Conservation (phyloP, 2,329 filamentous ascomycete genomes). For the Neonectria faginata region DNA sequence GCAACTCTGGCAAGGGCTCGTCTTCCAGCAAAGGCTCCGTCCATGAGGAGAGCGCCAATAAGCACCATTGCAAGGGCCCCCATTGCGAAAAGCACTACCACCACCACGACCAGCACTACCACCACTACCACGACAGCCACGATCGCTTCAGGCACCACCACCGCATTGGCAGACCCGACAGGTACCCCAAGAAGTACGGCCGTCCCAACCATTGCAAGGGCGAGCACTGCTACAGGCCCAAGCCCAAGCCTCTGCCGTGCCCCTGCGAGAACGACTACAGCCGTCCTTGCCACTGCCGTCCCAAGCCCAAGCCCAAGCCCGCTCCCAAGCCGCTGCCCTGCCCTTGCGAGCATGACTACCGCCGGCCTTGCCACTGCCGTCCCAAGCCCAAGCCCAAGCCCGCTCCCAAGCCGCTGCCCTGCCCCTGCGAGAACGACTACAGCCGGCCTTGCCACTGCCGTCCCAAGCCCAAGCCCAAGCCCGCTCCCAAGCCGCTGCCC, state of each 20-base stretch:
- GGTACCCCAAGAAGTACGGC: slow-evolving; percentile 28
- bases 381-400: background rate
- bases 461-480: background rate
- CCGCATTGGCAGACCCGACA: slow-evolving; percentile 26
- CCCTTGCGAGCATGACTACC: background rate
- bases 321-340: background rate
- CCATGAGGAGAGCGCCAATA: background rate
- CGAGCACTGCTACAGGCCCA: slow-evolving; percentile 11
- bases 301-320: background rate
- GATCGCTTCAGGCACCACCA: slow-evolving; percentile 2
- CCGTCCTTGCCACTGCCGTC: slow-evolving; percentile 13
- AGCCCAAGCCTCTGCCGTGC: slow-evolving; percentile 32
- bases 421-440: background rate
- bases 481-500: background rate
- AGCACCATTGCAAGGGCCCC: background rate
- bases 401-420: background rate
- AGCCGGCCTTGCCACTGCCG: slow-evolving; percentile 5
- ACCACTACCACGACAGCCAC: background rate
- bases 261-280: slow-evolving; percentile 24
- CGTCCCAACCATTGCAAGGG: slow-evolving; percentile 25
- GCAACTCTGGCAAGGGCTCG: background rate
- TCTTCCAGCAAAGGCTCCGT: background rate
- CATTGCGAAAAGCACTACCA: background rate
- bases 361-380: slow-evolving; percentile 7
- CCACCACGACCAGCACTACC: slow-evolving; percentile 5